Evolutionary conservation across 768 basidiomycete species (phyloP).

Genomic region (Pisolithus microcarpus): DNA sequence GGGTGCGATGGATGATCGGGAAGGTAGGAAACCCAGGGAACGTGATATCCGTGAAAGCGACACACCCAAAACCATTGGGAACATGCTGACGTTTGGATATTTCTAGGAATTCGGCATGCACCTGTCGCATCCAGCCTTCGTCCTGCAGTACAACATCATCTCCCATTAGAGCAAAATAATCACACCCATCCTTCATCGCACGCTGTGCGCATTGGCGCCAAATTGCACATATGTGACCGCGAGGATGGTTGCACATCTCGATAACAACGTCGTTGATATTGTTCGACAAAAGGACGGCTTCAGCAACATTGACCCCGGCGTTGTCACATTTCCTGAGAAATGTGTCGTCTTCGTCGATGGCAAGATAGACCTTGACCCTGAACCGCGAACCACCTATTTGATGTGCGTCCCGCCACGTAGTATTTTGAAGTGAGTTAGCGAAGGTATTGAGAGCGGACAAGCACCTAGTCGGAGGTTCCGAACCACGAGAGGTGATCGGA

Average conservation of each 20-base stretch:
- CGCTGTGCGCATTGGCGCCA: slow-evolving; percentile 44
- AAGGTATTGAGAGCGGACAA: slow-evolving; percentile 37
- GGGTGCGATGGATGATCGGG: slow-evolving; percentile 47
- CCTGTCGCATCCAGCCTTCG: slow-evolving; percentile 44
- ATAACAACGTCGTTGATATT: slow-evolving; percentile 33
- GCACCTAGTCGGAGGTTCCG: slow-evolving; percentile 29
- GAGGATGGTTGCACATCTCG: slow-evolving; percentile 33
- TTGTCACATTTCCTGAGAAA: slow-evolving; percentile 26
- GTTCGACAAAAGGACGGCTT: slow-evolving; percentile 28
- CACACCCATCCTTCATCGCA: slow-evolving; percentile 43
- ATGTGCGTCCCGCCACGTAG: slow-evolving; percentile 40
- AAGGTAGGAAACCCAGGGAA: slow-evolving; percentile 61
- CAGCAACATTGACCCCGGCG: slow-evolving; percentile 25
- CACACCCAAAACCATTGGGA: slow-evolving; percentile 47
- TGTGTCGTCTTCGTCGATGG: slow-evolving; percentile 44
- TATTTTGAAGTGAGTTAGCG: slow-evolving; percentile 35
- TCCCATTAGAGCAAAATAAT: slow-evolving; percentile 48
- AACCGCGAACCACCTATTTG: slow-evolving; percentile 27
- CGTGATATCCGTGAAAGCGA: slow-evolving; percentile 47
- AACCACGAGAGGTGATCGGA: slow-evolving; percentile 50
- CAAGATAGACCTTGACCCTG: slow-evolving; percentile 41
- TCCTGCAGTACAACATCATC: slow-evolving; percentile 48
- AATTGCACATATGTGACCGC: slow-evolving; percentile 44
- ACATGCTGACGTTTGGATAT: slow-evolving; percentile 25
- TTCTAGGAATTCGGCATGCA: slow-evolving; percentile 32